phyloP scores from a whole-genome alignment of 208 protist genomes.

The Trypanosomatidae sp. region DNA sequence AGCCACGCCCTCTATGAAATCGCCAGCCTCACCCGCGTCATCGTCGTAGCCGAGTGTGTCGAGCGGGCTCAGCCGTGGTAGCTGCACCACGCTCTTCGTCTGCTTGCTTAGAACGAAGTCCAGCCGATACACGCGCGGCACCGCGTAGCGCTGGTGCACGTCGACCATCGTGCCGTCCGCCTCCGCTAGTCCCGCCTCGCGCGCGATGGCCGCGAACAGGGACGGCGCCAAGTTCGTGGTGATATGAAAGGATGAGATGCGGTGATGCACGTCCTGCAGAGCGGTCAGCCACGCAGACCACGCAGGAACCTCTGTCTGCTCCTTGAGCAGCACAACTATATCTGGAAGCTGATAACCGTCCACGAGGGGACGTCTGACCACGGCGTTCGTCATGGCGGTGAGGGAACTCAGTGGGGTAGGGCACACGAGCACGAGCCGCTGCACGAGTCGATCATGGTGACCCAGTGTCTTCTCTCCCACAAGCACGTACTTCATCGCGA shows the following conservation, averaged over 20 bases:
- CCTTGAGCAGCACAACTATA: conserved; percentile 48
- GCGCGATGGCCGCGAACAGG: conserved; percentile 50
- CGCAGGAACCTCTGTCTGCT: conserved; percentile 19
- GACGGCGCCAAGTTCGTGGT: conserved; percentile 39
- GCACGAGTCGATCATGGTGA: conserved; percentile 68
- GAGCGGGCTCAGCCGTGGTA: conserved; percentile 55
- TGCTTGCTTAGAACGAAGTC: conserved; percentile 76
- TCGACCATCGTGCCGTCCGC: conserved; percentile 60
- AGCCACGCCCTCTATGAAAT: neutral
- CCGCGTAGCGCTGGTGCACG: conserved; percentile 35
- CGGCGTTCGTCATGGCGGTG: conserved; percentile 16
- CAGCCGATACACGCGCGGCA: conserved; percentile 69
- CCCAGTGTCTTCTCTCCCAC: conserved; percentile 73
- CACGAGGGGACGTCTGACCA: conserved; percentile 13
- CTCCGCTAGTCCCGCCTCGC: conserved; percentile 24
- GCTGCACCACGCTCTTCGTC: conserved; percentile 76
- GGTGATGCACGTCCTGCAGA: conserved; percentile 16
- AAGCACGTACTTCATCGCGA: conserved; percentile 74
- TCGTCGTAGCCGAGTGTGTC: conserved; percentile 58
- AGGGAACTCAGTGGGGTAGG: conserved; percentile 41
- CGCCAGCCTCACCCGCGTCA: conserved; percentile 3
- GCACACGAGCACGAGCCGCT: conserved; percentile 58
- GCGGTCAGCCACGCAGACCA: conserved; percentile 38
- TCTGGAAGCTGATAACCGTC: conserved; percentile 42
- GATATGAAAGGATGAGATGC: conserved; percentile 26